Evolutionary conservation across 768 basidiomycete species (phyloP).

Genomic region (Russula virescens): DNA sequence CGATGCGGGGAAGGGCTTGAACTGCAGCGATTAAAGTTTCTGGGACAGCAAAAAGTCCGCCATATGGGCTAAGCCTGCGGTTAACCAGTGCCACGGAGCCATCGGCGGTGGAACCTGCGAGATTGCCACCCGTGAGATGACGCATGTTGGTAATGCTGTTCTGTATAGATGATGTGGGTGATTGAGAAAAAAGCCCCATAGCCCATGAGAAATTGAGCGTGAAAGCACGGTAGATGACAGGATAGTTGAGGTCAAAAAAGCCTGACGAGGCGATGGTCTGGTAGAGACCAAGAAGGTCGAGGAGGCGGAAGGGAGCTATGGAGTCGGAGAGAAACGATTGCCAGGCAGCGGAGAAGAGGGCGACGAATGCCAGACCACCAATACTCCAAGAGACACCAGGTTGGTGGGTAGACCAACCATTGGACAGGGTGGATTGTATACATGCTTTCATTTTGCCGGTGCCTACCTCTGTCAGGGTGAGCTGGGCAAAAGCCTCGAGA

Average conservation of each 20-base stretch:
- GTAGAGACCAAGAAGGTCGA: constrained; percentile 78
- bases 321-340: constrained; percentile 52
- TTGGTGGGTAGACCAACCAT: constrained; percentile 81
- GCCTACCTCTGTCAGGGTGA: constrained; percentile 61
- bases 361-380: constrained; percentile 56
- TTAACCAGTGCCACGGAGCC: constrained; percentile 74
- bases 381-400: constrained; percentile 72
- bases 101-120: constrained; percentile 53
- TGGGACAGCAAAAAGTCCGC: constrained; percentile 27
- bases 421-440: constrained; percentile 85
- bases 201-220: constrained; percentile 88
- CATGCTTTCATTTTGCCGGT: constrained; percentile 80
- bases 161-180: constrained; percentile 57
- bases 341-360: constrained; percentile 48
- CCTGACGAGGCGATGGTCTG: constrained; percentile 79
- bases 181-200: constrained; percentile 61
- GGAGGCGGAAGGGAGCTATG: constrained; percentile 65
- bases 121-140: constrained; percentile 69
- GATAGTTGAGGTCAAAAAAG: constrained; percentile 83
- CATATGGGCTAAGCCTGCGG: constrained; percentile 76
- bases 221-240: constrained; percentile 74
- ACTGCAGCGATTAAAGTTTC: constrained; percentile 14
- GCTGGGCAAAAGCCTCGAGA: constrained; percentile 81
- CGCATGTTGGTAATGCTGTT: constrained; percentile 78
- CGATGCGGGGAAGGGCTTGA: constrained; percentile 23